A percentile compares a stretch with the other conserved stretches of the same genome.
These are phyloP conservation scores for Suillus discolor DNA, from an alignment of 768 basidiomycete species.

Conservation along the genomic window DNA sequence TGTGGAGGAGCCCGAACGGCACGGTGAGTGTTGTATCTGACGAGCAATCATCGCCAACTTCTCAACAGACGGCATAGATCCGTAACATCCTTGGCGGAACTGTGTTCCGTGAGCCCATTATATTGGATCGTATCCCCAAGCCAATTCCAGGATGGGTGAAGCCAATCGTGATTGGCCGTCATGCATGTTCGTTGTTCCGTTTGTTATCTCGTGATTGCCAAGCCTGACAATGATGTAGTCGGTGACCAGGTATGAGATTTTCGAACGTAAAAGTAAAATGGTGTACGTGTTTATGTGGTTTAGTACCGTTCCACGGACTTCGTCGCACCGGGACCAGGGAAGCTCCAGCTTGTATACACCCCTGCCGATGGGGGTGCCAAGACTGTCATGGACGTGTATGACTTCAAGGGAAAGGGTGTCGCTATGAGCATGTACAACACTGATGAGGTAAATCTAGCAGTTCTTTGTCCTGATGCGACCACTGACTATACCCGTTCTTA, in stretches of 20 bases:
- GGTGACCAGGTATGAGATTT: constrained; percentile 77
- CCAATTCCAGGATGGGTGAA: constrained; percentile 97
- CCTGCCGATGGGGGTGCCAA: constrained; percentile 74
- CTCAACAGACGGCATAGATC: constrained; percentile 53
- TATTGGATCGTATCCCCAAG: constrained; percentile 86
- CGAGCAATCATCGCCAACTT: background rate
- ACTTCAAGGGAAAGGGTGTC: constrained; percentile 92
- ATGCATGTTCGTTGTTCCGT: constrained; percentile 54
- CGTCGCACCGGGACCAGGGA: constrained; percentile 89
- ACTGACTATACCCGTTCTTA: constrained; percentile 28
- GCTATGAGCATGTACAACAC: constrained; percentile 99
- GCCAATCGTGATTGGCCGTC: constrained; percentile 94
- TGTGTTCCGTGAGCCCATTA: constrained; percentile 98
- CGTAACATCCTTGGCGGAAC: constrained; percentile 98
- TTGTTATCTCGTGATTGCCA: constrained; percentile 61
- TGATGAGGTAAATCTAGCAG: constrained; percentile 63
- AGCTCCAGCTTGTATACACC: constrained; percentile 89
- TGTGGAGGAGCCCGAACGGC: constrained; percentile 98
- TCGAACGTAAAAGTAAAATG: constrained; percentile 10
- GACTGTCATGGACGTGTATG: constrained; percentile 81
- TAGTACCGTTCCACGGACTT: constrained; percentile 95
- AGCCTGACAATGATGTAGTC: constrained; percentile 78
- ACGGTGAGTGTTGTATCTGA: constrained; percentile 56
- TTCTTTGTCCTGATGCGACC: background rate
- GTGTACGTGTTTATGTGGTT: constrained; percentile 11